These are phyloP conservation scores for Pyrenula massariospora DNA, from an alignment of 495 filamentous ascomycete species.

Conservation along the genomic window DNA sequence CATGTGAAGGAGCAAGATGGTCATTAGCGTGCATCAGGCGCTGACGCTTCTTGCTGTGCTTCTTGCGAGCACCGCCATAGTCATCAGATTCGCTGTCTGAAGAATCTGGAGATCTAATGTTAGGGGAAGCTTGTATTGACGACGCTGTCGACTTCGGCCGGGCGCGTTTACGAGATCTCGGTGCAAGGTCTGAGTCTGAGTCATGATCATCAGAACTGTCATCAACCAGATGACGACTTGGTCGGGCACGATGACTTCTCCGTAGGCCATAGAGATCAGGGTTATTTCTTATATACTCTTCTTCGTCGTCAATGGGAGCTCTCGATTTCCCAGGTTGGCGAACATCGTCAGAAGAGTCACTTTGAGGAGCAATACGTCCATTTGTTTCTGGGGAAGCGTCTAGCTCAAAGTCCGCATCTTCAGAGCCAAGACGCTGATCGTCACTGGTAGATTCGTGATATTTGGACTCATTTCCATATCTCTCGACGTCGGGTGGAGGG, in stretches of 20 bases:
- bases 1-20: conserved; percentile 44
- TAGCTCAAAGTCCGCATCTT: conserved; percentile 69
- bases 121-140: conserved; percentile 32
- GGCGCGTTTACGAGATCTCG: conserved; percentile 29
- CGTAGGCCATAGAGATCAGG: conserved; percentile 93
- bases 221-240: conserved; percentile 46
- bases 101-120: conserved; percentile 25
- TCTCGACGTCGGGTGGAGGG: conserved; percentile 6
- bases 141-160: conserved; percentile 24
- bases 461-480: conserved; percentile 20
- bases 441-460: conserved; percentile 39
- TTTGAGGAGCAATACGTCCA: conserved; percentile 31
- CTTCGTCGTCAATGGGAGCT: conserved; percentile 55
- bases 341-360: conserved; percentile 56
- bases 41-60: conserved; percentile 60
- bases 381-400: conserved; percentile 48
- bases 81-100: conserved; percentile 48
- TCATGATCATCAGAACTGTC: conserved; percentile 60
- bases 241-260: conserved; percentile 62
- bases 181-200: conserved; percentile 37
- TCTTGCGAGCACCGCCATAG: conserved; percentile 62
- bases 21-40: conserved; percentile 47
- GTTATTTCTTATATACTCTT: conserved; percentile 76
- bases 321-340: conserved; percentile 65
- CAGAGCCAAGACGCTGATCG: conserved; percentile 59